A percentile compares a stretch with the other conserved stretches of the same genome.
Conservation (phyloP, 805 yeast genomes). For the Isabelozyma heimii region DNA sequence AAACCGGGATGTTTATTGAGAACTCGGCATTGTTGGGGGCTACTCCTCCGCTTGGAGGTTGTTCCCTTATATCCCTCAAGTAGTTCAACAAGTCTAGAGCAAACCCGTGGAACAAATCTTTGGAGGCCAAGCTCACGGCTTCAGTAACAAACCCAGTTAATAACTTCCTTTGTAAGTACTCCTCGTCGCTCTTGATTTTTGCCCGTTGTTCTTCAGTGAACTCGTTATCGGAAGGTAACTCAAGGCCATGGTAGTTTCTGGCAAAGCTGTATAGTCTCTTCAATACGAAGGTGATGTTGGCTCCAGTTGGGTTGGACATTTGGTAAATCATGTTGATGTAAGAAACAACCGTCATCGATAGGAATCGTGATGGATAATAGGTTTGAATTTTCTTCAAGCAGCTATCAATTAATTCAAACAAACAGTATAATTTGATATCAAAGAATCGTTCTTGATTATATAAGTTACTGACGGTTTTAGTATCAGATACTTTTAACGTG, state of each 20-base stretch:
- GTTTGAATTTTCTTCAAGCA: slow-evolving; percentile 63
- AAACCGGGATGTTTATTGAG: slow-evolving; percentile 15
- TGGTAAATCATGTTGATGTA: slow-evolving; percentile 48
- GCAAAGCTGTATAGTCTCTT: slow-evolving; percentile 65
- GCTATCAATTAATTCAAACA: slow-evolving; percentile 62
- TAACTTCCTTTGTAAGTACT: slow-evolving; percentile 60
- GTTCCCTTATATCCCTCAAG: slow-evolving; percentile 12
- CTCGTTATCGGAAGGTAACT: slow-evolving; percentile 42
- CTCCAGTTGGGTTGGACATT: slow-evolving; percentile 3
- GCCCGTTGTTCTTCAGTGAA: slow-evolving; percentile 36
- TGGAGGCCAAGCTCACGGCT: slow-evolving; percentile 37
- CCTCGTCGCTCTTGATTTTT: slow-evolving; percentile 51
- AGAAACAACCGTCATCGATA: slow-evolving; percentile 65
- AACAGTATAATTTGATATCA: slow-evolving; percentile 59
- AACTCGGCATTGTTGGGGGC: slow-evolving; percentile 8
- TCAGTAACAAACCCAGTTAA: slow-evolving; percentile 62
- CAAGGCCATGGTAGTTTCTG: slow-evolving; percentile 43
- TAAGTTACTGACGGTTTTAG: slow-evolving; percentile 6
- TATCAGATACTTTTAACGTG: slow-evolving; percentile 25
- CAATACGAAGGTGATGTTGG: slow-evolving; percentile 35
- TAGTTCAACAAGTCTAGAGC: slow-evolving; percentile 19
- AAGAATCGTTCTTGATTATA: slow-evolving; percentile 28
- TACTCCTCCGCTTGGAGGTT: neutral
- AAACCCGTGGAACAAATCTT: slow-evolving; percentile 15
- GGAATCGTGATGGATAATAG: slow-evolving; percentile 73